Conservation (phyloP, 768 basidiomycete species). For the Lyophyllum shimeji region DNA sequence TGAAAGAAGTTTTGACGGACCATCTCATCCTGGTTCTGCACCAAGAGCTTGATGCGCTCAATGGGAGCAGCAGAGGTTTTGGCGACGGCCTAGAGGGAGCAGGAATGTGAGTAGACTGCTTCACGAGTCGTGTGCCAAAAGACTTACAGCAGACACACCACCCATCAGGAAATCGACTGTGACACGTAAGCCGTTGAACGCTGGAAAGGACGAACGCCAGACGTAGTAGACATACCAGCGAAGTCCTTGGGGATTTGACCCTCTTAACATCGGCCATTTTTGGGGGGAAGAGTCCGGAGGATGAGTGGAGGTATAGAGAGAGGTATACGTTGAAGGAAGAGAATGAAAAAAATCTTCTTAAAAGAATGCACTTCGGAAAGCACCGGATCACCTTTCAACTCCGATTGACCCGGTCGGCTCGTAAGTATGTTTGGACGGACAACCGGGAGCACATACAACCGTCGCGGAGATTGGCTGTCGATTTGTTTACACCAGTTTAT, state of each 20-base stretch:
- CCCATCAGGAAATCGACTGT: conserved; percentile 95
- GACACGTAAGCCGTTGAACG: conserved; percentile 21
- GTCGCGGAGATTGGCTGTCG: conserved; percentile 12
- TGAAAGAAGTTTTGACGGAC: conserved; percentile 34
- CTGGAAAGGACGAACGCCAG: conserved; percentile 5
- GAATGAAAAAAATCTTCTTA: conserved; percentile 47
- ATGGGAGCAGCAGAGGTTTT: conserved; percentile 99
- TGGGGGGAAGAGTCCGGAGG: conserved; percentile 37
- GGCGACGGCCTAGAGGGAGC: conserved; percentile 76
- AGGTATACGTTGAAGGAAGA: conserved; percentile 39
- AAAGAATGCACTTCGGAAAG: conserved; percentile 47
- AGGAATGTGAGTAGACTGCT: conserved; percentile 18
- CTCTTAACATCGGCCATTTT: conserved; percentile 86
- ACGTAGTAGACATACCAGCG: conserved; percentile 52
- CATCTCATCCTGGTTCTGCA: conserved; percentile 99
- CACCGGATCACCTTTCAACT: conserved; percentile 47
- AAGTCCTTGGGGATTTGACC: conserved; percentile 92
- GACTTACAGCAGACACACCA: conserved; percentile 85
- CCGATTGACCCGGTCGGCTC: conserved; percentile 33
- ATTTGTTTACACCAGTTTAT: background rate
- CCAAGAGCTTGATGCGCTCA: conserved; percentile 98
- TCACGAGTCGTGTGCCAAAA: background rate
- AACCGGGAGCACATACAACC: background rate
- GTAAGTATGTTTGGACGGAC: too few species aligned
- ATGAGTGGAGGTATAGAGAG: conserved; percentile 55